phyloP scores from a whole-genome alignment of 352 stramenopile species.

The Phytophthora constricta region DNA sequence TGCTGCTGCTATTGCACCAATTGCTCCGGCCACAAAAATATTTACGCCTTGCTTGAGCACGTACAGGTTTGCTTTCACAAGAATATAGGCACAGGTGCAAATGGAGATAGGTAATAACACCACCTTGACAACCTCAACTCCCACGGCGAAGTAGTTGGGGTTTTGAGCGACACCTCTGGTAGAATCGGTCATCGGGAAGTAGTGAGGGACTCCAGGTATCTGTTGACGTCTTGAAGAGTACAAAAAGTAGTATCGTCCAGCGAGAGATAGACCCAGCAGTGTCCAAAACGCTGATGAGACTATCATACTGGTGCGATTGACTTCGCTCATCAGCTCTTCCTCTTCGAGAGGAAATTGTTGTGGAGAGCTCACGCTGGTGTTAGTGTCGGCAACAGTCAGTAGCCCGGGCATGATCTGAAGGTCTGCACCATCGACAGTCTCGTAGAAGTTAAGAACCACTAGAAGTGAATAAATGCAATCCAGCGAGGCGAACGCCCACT shows the following conservation, averaged over 20 bases:
- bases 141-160: slow-evolving; percentile 20
- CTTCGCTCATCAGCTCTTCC: slow-evolving; percentile 12
- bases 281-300: slow-evolving; percentile 23
- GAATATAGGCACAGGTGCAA: slow-evolving; percentile 16
- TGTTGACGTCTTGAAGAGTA: slow-evolving; percentile 21
- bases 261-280: slow-evolving; percentile 23
- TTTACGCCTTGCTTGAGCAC: slow-evolving; percentile 31
- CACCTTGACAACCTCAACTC: slow-evolving; percentile 18
- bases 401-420: slow-evolving; percentile 13
- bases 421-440: slow-evolving; percentile 16
- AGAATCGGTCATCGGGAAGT: slow-evolving; percentile 8
- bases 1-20: slow-evolving; percentile 25
- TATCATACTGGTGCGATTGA: slow-evolving; percentile 12
- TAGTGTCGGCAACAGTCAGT: not conserved
- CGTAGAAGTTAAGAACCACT: slow-evolving; percentile 37
- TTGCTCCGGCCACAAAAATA: slow-evolving; percentile 20
- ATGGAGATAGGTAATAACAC: slow-evolving; percentile 16
- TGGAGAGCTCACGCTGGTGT: not conserved
- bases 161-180: not conserved
- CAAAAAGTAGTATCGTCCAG: slow-evolving; percentile 21
- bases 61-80: slow-evolving; percentile 15
- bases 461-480: slow-evolving; percentile 25
- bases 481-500: slow-evolving; percentile 21
- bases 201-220: slow-evolving; percentile 13
- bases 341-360: not conserved